Percentiles rank a stretch among this genome's conserved stretches.
Conservation (phyloP, 768 basidiomycete species). For the Leccinum sublutescens region DNA sequence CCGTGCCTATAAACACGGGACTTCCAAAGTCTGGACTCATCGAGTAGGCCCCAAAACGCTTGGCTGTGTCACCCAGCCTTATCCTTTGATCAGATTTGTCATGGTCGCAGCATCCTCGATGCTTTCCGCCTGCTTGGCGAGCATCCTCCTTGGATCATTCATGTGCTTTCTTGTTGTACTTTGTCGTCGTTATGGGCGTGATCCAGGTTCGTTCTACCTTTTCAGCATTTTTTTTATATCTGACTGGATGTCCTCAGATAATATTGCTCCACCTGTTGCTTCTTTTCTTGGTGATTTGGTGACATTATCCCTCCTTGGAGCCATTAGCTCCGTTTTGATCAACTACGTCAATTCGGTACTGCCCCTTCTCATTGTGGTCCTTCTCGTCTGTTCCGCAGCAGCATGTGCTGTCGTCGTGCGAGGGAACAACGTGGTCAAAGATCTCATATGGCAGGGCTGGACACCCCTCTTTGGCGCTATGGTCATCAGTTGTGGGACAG, state of each 20-base stretch:
- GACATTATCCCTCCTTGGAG: conserved; percentile 81
- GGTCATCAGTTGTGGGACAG: conserved; percentile 83
- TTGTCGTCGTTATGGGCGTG: conserved; percentile 69
- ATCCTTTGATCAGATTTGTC: conserved; percentile 52
- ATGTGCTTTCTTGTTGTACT: conserved; percentile 84
- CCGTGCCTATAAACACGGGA: conserved; percentile 26
- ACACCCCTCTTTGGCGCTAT: conserved; percentile 86
- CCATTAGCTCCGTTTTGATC: conserved; percentile 70
- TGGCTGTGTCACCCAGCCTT: conserved; percentile 3
- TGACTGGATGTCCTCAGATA: conserved; percentile 51
- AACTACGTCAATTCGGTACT: conserved; percentile 60
- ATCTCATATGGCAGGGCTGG: conserved; percentile 86
- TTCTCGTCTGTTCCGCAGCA: conserved; percentile 48
- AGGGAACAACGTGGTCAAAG: conserved; percentile 65
- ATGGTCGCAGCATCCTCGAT: conserved; percentile 78
- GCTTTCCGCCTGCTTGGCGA: conserved; percentile 76
- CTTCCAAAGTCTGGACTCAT: conserved; percentile 37
- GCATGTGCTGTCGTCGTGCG: conserved; percentile 55
- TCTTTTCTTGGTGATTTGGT: conserved; percentile 91
- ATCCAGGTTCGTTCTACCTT: conserved; percentile 66
- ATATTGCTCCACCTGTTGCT: conserved; percentile 93
- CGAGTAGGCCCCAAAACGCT: conserved; percentile 32
- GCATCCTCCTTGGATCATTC: conserved; percentile 83
- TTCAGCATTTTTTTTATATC: background rate
- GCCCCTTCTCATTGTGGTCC: conserved; percentile 53